These are phyloP conservation scores for Talaromyces nanjingensis DNA, from an alignment of 495 filamentous ascomycete genomes.

Conservation along the genomic window DNA sequence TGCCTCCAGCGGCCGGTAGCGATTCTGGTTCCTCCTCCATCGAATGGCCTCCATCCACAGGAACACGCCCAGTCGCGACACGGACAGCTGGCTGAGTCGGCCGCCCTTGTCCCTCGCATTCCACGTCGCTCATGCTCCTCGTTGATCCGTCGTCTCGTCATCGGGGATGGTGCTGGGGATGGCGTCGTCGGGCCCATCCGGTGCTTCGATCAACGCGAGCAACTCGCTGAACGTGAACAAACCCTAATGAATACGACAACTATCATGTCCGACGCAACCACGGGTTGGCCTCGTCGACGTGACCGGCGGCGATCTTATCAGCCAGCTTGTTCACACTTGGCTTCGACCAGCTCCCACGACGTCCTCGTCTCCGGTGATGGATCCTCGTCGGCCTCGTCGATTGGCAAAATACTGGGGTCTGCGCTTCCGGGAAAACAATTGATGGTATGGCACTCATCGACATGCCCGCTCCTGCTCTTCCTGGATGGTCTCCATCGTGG, in stretches of 20 bases:
- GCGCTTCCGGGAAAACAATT: neutral
- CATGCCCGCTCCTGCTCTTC: too few species aligned
- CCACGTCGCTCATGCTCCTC: neutral
- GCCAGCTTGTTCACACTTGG: neutral
- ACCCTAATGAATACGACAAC: neutral
- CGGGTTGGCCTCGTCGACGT: neutral
- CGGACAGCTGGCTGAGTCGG: neutral
- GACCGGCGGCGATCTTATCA: neutral
- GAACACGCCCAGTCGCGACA: neutral
- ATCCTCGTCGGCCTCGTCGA: neutral
- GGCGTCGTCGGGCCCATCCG: neutral
- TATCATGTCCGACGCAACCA: neutral
- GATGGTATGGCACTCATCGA: too few species aligned
- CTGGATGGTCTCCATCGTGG: too few species aligned
- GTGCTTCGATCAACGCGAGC: neutral
- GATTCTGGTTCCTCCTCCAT: neutral
- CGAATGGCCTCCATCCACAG: neutral
- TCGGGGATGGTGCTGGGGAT: neutral
- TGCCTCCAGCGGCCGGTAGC: neutral
- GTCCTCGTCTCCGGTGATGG: neutral
- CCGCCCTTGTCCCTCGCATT: neutral
- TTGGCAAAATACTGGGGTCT: neutral
- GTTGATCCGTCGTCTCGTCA: neutral
- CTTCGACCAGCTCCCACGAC: neutral
- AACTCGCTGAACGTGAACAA: neutral